These are phyloP conservation scores for Gryganskiella cystojenkinii DNA, from an alignment of 192 early-diverging fungal species.

Conservation along the genomic window DNA sequence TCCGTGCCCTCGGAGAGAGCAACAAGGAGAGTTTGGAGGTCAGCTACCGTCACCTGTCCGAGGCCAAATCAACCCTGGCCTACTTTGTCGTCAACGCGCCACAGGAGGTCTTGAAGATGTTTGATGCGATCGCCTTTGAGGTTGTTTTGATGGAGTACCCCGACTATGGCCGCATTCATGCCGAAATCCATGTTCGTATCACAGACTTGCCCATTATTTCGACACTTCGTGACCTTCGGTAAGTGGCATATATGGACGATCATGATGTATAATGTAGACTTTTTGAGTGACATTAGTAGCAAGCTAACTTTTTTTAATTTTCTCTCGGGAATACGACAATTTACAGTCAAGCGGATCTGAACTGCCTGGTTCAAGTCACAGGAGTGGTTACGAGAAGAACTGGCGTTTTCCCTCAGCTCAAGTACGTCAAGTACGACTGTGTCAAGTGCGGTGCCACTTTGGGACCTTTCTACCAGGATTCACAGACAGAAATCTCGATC, in stretches of 20 bases:
- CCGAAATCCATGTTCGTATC: conserved; percentile 96
- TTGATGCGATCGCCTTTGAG: conserved; percentile 94
- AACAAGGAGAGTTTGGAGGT: conserved; percentile 88
- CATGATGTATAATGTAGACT: not conserved
- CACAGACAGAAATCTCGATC: conserved; percentile 85
- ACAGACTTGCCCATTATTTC: conserved; percentile 86
- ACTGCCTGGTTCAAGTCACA: conserved; percentile 89
- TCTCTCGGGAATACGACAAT: not conserved
- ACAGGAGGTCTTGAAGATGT: conserved; percentile 86
- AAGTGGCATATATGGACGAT: conserved; percentile 8
- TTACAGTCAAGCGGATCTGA: conserved; percentile 85
- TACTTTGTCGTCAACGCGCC: conserved; percentile 92
- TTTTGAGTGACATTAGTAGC: not conserved
- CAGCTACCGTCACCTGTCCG: conserved; percentile 82
- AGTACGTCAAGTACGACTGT: conserved; percentile 97
- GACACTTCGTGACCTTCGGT: conserved; percentile 86
- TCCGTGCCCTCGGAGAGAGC: conserved; percentile 87
- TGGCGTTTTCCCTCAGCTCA: conserved; percentile 96
- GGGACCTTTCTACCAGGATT: conserved; percentile 95
- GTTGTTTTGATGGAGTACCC: conserved; percentile 90
- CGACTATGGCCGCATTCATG: conserved; percentile 89
- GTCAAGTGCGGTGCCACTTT: conserved; percentile 90
- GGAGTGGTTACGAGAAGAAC: conserved; percentile 95
- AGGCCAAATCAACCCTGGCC: conserved; percentile 86
- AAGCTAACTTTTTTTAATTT: not conserved